Percentiles rank a stretch among this genome's conserved stretches.
Evolutionary conservation across 495 filamentous ascomycete genomes (phyloP).

Genomic region (Trichoderma asperelloides): DNA sequence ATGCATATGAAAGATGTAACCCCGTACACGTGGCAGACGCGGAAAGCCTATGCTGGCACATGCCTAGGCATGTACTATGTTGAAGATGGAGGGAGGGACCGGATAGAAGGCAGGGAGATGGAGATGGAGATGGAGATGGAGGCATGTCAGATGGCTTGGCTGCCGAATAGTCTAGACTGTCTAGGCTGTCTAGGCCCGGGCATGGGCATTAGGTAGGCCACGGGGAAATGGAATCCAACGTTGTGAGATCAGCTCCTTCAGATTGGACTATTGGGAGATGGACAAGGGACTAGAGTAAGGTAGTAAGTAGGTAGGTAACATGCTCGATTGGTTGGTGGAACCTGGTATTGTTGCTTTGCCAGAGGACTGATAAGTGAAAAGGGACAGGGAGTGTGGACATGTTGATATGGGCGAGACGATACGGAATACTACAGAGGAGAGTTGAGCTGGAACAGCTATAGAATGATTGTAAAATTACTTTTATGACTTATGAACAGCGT

Average conservation of each 20-base stretch:
- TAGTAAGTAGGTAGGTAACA: not conserved
- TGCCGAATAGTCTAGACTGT: not conserved
- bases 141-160: not conserved
- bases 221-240: not conserved
- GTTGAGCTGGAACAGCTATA: too few species aligned
- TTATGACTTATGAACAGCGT: too few species aligned
- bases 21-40: not conserved
- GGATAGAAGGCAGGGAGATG: not conserved
- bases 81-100: not conserved
- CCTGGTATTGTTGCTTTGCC: not conserved
- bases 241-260: not conserved
- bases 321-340: not conserved
- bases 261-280: not conserved
- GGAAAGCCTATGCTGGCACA: not conserved
- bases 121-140: not conserved
- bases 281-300: too few species aligned
- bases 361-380: not conserved
- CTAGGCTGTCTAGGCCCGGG: not conserved
- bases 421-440: not conserved
- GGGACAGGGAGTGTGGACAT: not conserved
- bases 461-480: too few species aligned
- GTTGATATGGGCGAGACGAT: not conserved
- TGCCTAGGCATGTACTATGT: not conserved
- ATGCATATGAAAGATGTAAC: constrained; percentile 4
- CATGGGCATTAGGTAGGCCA: not conserved